Evolutionary conservation across 257 asterid species (phyloP).

Genomic region (Solanum stenotomum): DNA sequence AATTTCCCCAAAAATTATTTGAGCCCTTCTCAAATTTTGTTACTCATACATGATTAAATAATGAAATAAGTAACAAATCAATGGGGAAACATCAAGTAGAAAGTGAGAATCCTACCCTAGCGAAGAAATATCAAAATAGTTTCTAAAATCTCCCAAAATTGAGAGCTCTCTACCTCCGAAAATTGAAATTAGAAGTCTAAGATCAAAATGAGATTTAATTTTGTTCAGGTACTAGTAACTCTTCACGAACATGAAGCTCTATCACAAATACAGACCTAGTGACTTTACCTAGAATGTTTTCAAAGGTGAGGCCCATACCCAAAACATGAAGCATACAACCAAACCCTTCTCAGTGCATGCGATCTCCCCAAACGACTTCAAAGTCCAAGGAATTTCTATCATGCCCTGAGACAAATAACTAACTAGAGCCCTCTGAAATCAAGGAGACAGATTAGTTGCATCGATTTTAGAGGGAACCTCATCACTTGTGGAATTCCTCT

Average conservation of each 20-base stretch:
- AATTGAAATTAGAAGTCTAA: too few species aligned
- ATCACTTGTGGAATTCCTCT: not conserved
- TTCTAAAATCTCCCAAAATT: not conserved
- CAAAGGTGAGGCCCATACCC: not conserved
- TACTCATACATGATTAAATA: not conserved
- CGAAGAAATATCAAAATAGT: not conserved
- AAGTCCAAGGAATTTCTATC: not conserved
- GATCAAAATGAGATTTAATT: not conserved
- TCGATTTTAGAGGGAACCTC: not conserved
- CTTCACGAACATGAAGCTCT: not conserved
- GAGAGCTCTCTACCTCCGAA: not conserved
- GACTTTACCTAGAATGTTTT: not conserved
- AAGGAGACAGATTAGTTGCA: not conserved
- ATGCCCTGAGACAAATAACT: not conserved
- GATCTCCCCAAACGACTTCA: not conserved
- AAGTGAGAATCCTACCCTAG: not conserved
- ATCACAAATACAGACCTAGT: not conserved
- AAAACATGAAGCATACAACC: too few species aligned
- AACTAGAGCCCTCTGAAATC: not conserved
- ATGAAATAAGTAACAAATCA: too few species aligned
- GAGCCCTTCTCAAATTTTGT: not conserved
- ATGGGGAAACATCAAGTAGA: not conserved
- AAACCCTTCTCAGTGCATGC: not conserved
- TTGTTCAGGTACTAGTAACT: not conserved
- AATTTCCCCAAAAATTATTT: too few species aligned